These are phyloP conservation scores for Phlyctochytrium bullatum DNA, from an alignment of 192 early-diverging fungal species.

Conservation along the genomic window DNA sequence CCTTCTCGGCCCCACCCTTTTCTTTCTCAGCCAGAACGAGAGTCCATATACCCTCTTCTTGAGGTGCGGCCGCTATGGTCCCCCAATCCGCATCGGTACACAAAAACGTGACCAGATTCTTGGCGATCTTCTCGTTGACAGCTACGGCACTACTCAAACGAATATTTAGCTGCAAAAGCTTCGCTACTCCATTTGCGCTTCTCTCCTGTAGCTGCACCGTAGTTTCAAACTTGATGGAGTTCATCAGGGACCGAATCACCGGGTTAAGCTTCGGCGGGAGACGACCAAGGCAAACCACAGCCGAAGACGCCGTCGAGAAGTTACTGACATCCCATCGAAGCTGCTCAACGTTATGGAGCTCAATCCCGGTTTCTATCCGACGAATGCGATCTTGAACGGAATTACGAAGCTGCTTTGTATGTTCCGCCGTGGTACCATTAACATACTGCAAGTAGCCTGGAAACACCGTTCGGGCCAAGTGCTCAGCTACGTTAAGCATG, in stretches of 20 bases:
- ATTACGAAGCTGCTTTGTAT: slow-evolving; percentile 43
- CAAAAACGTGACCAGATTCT: slow-evolving; percentile 80
- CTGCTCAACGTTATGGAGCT: slow-evolving; percentile 45
- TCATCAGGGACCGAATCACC: slow-evolving; percentile 85
- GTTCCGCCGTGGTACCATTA: slow-evolving; percentile 29
- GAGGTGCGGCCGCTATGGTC: slow-evolving; percentile 13
- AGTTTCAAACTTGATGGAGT: slow-evolving; percentile 68
- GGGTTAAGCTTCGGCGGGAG: slow-evolving; percentile 82
- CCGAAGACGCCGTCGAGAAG: slow-evolving; percentile 72
- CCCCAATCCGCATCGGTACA: slow-evolving; percentile 71
- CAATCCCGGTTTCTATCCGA: slow-evolving; percentile 65
- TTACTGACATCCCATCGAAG: slow-evolving; percentile 66
- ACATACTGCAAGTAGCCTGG: neutral
- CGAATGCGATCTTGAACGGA: slow-evolving; percentile 29
- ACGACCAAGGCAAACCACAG: slow-evolving; percentile 71
- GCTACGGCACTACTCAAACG: slow-evolving; percentile 43
- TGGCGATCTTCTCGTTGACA: slow-evolving; percentile 79
- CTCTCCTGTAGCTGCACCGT: slow-evolving; percentile 56
- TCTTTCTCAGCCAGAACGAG: slow-evolving; percentile 20
- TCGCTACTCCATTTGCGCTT: slow-evolving; percentile 50
- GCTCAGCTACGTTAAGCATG: slow-evolving; percentile 35
- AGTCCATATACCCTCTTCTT: slow-evolving; percentile 22
- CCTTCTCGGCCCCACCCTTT: slow-evolving; percentile 18
- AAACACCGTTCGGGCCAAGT: neutral
- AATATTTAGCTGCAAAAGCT: slow-evolving; percentile 59